Conservation (phyloP, 441 rosid genomes). For the Syzygium malaccense region DNA sequence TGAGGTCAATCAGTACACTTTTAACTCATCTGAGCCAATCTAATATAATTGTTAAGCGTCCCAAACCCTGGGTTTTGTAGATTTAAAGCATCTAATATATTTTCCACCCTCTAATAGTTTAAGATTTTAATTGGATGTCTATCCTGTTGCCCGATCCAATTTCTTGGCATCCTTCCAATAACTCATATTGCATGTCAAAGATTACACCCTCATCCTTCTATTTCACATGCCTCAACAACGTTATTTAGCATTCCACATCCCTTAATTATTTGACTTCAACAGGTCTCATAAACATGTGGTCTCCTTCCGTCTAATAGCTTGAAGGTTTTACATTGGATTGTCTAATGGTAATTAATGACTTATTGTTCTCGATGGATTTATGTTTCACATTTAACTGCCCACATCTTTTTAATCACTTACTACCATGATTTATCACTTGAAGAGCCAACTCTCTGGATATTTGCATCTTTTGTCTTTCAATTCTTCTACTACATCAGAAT, state of each 20-base stretch:
- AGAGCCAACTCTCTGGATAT: not conserved
- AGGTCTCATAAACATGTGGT: not conserved
- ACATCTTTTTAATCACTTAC: not conserved
- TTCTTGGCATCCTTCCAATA: not conserved
- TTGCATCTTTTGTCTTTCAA: not conserved
- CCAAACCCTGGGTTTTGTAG: not conserved
- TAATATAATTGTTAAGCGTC: not conserved
- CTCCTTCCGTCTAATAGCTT: not conserved
- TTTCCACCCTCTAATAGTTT: not conserved
- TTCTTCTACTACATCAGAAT: not conserved
- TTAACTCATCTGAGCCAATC: not conserved
- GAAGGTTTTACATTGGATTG: not conserved
- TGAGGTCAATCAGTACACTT: not conserved
- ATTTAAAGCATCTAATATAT: not conserved
- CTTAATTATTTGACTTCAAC: not conserved
- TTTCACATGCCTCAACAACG: not conserved
- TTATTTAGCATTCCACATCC: not conserved
- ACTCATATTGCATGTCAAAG: not conserved
- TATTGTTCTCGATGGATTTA: not conserved
- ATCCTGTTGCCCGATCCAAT: not conserved
- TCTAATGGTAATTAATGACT: not conserved
- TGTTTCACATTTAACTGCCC: not conserved
- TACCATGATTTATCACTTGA: not conserved
- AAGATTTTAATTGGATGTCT: not conserved
- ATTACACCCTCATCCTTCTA: not conserved